These are phyloP conservation scores for Irpex sp. DNA, from an alignment of 1,284 basidiomycete genomes.

Conservation along the genomic window DNA sequence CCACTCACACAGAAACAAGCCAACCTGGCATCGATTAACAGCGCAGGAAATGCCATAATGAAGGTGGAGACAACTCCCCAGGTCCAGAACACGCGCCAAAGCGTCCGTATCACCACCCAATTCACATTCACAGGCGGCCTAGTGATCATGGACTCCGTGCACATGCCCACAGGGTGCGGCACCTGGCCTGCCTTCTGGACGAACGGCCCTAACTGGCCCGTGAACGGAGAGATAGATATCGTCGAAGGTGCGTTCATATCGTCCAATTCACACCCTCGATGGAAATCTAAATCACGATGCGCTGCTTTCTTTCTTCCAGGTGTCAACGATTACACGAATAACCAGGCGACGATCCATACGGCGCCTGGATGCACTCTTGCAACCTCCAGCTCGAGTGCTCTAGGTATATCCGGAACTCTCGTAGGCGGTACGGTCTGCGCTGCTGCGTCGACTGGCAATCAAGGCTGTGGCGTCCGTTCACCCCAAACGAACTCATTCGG, in stretches of 20 bases:
- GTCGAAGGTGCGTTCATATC: conserved; percentile 48
- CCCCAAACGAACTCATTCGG: conserved; percentile 55
- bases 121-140: conserved; percentile 63
- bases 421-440: conserved; percentile 70
- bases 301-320: conserved; percentile 32
- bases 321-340: conserved; percentile 72
- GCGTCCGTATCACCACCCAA: conserved; percentile 73
- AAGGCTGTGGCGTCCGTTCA: conserved; percentile 65
- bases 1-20: conserved; percentile 36
- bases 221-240: conserved; percentile 81
- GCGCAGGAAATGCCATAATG: conserved; percentile 75
- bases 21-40: conserved; percentile 58
- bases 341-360: conserved; percentile 81
- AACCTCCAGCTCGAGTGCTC: conserved; percentile 41
- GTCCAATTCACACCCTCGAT: conserved; percentile 35
- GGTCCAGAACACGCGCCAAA: conserved; percentile 63
- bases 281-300: conserved; percentile 77
- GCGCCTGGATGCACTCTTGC: conserved; percentile 66
- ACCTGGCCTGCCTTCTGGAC: conserved; percentile 75
- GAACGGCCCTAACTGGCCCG: conserved; percentile 71
- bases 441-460: conserved; percentile 48
- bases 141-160: conserved; percentile 79
- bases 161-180: conserved; percentile 89
- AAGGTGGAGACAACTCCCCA: conserved; percentile 76
- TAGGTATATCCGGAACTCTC: conserved; percentile 55